Evolutionary conservation across 139 green algal species (phyloP).

Genomic region (Haematococcus lacustris): DNA sequence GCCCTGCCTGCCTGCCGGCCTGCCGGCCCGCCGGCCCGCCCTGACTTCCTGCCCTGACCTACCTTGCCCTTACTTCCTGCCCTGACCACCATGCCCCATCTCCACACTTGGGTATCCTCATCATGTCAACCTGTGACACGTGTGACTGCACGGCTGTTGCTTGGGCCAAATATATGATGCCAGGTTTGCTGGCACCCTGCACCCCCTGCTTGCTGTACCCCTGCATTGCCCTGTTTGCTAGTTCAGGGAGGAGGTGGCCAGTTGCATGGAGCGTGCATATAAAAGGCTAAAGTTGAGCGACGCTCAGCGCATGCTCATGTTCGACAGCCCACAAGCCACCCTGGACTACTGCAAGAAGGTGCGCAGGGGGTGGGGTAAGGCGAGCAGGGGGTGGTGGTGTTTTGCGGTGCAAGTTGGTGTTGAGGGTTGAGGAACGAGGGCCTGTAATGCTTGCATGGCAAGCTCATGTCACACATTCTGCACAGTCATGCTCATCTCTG

Average conservation of each 20-base stretch:
- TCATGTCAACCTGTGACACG: neutral
- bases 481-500: neutral
- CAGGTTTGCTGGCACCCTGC: neutral
- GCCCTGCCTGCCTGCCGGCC: too few species aligned
- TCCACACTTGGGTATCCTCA: neutral
- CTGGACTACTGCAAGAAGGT: constrained; percentile 53
- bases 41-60: too few species aligned
- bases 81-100: too few species aligned
- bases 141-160: neutral
- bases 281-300: constrained; percentile 58
- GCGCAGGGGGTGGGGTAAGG: neutral
- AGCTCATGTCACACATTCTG: neutral
- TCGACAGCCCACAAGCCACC: constrained; percentile 52
- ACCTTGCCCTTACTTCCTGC: too few species aligned
- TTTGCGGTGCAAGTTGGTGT: neutral
- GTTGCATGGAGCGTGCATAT: constrained; percentile 86
- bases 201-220: neutral
- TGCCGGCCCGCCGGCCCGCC: too few species aligned
- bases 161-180: neutral
- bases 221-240: neutral
- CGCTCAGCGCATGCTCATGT: constrained; percentile 70
- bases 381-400: neutral
- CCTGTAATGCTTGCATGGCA: neutral
- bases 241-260: constrained; percentile 84
- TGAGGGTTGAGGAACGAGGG: too few species aligned